Evolutionary conservation across 805 yeast genomes (phyloP).

Genomic region (Trichomonascus vanleenenianus): DNA sequence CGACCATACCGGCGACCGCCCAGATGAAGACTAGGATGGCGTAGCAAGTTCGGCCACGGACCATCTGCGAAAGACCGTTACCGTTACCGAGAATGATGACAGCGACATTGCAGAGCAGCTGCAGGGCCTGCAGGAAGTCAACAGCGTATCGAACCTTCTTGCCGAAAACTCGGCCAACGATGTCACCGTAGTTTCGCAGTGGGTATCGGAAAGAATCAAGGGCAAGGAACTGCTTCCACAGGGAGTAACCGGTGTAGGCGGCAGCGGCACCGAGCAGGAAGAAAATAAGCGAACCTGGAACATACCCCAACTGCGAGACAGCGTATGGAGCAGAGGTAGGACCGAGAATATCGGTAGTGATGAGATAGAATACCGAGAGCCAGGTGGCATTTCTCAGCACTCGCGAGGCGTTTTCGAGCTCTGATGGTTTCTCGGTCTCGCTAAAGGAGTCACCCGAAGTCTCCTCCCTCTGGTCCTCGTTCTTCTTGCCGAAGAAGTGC

Average conservation of each 20-base stretch:
- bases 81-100: conserved; percentile 36
- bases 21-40: conserved; percentile 36
- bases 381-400: conserved; percentile 19
- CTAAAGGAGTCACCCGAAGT: background rate
- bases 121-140: conserved; percentile 35
- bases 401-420: conserved; percentile 13
- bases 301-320: conserved; percentile 37
- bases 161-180: conserved; percentile 36
- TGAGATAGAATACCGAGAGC: conserved; percentile 34
- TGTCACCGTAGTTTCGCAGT: conserved; percentile 35
- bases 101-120: conserved; percentile 39
- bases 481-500: conserved; percentile 3
- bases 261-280: conserved; percentile 36
- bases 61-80: conserved; percentile 36
- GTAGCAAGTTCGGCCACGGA: conserved; percentile 30
- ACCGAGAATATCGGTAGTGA: conserved; percentile 42
- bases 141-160: conserved; percentile 27
- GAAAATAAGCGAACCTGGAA: conserved; percentile 38
- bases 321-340: conserved; percentile 42
- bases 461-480: background rate
- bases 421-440: background rate
- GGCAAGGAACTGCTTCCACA: conserved; percentile 31
- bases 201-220: conserved; percentile 39
- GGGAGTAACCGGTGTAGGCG: conserved; percentile 35
- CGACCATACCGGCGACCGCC: conserved; percentile 37